phyloP scores from a whole-genome alignment of 371 early-diverging fungal species.

The Saksenaea oblongispora region DNA sequence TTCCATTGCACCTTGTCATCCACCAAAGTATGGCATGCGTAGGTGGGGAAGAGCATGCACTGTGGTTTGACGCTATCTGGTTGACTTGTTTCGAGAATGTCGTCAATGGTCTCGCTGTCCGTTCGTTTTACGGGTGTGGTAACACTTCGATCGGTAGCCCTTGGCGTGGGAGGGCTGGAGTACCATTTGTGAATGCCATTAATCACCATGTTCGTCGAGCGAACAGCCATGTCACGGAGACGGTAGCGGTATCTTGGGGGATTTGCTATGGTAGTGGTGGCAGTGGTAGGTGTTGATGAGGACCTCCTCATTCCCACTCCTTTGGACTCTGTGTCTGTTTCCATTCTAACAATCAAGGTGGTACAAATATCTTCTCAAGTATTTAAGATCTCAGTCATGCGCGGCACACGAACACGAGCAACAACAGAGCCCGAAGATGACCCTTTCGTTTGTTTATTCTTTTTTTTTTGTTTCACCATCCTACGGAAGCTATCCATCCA shows the following conservation, averaged over 20 bases:
- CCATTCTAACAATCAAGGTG: not conserved
- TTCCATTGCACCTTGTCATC: slow-evolving; percentile 24
- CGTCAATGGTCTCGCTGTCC: slow-evolving; percentile 16
- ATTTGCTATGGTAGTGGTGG: not conserved
- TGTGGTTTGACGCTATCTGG: slow-evolving; percentile 32
- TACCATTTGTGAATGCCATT: slow-evolving; percentile 33
- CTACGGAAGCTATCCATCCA: not conserved
- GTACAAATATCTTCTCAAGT: not conserved
- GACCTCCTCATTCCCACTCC: not conserved
- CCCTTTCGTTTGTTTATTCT: not conserved
- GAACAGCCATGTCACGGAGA: slow-evolving; percentile 24
- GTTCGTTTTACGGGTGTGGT: not conserved
- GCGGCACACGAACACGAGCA: not conserved
- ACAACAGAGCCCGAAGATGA: not conserved
- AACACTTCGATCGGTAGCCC: not conserved
- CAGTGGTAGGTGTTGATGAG: not conserved
- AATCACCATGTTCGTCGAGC: slow-evolving; percentile 21
- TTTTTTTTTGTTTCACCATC: not conserved
- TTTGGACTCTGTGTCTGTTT: not conserved
- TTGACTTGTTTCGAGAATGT: slow-evolving; percentile 14
- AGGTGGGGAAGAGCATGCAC: slow-evolving; percentile 46
- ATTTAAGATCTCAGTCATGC: not conserved
- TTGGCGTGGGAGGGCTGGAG: slow-evolving; percentile 7
- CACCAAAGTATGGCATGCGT: slow-evolving; percentile 24
- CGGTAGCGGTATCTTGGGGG: slow-evolving; percentile 23